A percentile compares a stretch with the other conserved stretches of the same genome.
Conservation (phyloP, 768 basidiomycete genomes). For the Mrakia hoshinonis region DNA sequence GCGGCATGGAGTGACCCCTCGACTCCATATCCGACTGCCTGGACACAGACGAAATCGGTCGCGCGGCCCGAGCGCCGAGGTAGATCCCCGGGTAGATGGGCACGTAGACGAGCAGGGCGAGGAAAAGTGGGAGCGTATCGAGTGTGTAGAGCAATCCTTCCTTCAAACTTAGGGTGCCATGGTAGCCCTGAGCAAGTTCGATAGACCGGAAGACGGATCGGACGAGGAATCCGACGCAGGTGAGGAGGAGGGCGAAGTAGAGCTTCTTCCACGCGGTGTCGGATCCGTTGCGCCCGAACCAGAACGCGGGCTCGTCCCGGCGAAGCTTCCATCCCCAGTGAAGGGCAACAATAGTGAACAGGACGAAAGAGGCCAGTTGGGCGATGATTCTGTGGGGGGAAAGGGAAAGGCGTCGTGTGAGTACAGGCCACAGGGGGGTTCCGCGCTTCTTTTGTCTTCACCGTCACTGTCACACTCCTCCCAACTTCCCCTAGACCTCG, state of each 20-base stretch:
- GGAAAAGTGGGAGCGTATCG: neutral
- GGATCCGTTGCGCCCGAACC: neutral
- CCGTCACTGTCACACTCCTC: too few relatives aligned
- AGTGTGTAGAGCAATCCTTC: neutral
- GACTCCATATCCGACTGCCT: neutral
- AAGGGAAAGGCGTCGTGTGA: too few relatives aligned
- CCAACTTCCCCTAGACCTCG: too few relatives aligned
- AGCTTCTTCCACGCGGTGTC: neutral
- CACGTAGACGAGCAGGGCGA: neutral
- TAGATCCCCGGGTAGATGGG: neutral
- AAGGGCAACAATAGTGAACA: neutral
- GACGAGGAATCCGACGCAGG: neutral
- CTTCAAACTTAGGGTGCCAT: neutral
- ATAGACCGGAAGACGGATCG: neutral
- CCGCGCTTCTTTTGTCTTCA: too few relatives aligned
- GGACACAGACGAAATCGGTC: neutral
- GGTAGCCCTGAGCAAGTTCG: neutral
- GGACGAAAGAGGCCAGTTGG: neutral
- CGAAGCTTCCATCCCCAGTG: neutral
- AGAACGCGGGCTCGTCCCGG: neutral
- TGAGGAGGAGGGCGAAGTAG: neutral
- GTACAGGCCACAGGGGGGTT: too few relatives aligned
- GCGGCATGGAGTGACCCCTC: too few relatives aligned
- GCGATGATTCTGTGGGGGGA: constrained; percentile 4
- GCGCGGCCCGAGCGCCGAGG: neutral